These are phyloP conservation scores for Penicillium hesseltinei DNA, from an alignment of 2,329 filamentous ascomycete species.

Conservation along the genomic window DNA sequence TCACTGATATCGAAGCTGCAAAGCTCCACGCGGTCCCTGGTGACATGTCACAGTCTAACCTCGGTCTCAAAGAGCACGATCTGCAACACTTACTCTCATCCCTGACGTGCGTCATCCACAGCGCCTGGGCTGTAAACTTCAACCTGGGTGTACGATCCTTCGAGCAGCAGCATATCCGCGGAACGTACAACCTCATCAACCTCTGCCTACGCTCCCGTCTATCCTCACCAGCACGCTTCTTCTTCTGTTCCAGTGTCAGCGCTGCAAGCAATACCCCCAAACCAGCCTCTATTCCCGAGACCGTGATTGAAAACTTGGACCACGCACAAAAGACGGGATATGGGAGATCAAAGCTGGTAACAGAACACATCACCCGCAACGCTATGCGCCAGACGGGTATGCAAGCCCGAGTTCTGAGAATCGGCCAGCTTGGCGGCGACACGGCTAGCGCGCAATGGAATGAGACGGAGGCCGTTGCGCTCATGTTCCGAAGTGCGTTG, in stretches of 20 bases:
- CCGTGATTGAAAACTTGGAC: slow-evolving; percentile 32
- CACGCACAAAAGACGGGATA: slow-evolving; percentile 48
- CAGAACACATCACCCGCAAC: slow-evolving; percentile 37
- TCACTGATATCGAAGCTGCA: slow-evolving; percentile 21
- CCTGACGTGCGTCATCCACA: slow-evolving; percentile 57
- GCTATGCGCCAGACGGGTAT: slow-evolving; percentile 27
- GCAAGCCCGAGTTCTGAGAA: slow-evolving; percentile 33
- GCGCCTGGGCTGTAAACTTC: slow-evolving; percentile 67
- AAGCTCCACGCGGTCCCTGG: slow-evolving; percentile 51
- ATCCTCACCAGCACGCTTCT: slow-evolving; percentile 40
- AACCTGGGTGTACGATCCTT: slow-evolving; percentile 57
- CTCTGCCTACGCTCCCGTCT: slow-evolving; percentile 38
- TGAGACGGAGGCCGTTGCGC: slow-evolving; percentile 45
- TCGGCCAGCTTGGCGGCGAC: slow-evolving; percentile 40
- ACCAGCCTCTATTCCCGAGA: slow-evolving; percentile 37
- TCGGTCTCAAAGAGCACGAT: slow-evolving; percentile 52
- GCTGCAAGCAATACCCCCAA: slow-evolving; percentile 39
- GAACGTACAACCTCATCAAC: slow-evolving; percentile 47
- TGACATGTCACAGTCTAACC: slow-evolving; percentile 46
- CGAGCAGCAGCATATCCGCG: slow-evolving; percentile 53
- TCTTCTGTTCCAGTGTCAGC: slow-evolving; percentile 54
- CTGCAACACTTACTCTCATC: slow-evolving; percentile 41
- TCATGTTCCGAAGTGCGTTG: slow-evolving; percentile 51
- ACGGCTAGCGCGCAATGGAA: slow-evolving; percentile 27
- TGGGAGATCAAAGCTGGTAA: slow-evolving; percentile 41